Conservation (phyloP, 257 asterid genomes). For the Lavandula angustifolia region DNA sequence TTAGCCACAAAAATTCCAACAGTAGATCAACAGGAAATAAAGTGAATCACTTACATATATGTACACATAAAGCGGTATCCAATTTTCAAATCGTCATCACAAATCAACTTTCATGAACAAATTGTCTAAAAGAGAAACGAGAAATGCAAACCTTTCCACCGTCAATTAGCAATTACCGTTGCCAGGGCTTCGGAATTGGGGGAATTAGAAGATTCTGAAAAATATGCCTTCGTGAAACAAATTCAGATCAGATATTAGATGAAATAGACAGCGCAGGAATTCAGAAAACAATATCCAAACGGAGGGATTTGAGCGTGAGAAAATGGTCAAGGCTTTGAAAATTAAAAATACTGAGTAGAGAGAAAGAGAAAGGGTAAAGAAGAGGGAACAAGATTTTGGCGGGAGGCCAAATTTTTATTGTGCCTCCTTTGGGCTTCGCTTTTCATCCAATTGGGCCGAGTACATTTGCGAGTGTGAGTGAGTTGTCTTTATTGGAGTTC, state of each 20-base stretch:
- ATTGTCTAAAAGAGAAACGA: neutral
- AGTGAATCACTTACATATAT: neutral
- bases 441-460: neutral
- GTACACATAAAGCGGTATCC: neutral
- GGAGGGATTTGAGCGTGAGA: neutral
- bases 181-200: neutral
- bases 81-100: neutral
- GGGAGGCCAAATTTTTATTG: neutral
- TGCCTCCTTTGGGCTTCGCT: neutral
- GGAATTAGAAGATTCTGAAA: neutral
- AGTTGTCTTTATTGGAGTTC: too few species aligned
- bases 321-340: neutral
- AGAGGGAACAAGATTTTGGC: neutral
- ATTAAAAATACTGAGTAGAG: too few species aligned
- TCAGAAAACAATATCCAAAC: neutral
- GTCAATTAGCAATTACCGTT: neutral
- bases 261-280: neutral
- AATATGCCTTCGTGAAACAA: neutral
- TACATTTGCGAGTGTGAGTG: too few species aligned
- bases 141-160: neutral
- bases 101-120: neutral
- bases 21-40: neutral
- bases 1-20: constrained; percentile 18
- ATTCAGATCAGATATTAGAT: neutral
- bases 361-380: too few species aligned